Conservation (phyloP, 1,284 basidiomycete species). For the Trichosporon asahii region DNA sequence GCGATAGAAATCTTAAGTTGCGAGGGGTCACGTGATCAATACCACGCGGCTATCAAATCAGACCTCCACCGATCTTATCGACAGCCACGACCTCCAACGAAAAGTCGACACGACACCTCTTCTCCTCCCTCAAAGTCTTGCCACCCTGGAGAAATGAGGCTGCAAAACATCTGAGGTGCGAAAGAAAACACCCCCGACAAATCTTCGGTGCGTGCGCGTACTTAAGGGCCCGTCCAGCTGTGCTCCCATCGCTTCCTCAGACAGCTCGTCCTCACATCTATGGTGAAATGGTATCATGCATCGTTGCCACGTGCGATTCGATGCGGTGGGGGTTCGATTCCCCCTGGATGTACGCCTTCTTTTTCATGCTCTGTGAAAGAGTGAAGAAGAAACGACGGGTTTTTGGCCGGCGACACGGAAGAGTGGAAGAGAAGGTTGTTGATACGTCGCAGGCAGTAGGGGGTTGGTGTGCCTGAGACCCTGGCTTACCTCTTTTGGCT, state of each 20-base stretch:
- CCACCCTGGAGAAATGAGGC: too few relatives aligned
- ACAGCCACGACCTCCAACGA: too few relatives aligned
- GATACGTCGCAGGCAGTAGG: neutral
- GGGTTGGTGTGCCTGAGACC: neutral
- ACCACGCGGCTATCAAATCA: neutral
- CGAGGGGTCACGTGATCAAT: neutral
- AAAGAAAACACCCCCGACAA: too few relatives aligned
- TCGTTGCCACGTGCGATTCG: neutral
- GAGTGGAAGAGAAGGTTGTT: neutral
- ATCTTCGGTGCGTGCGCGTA: too few relatives aligned
- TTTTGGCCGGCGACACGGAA: neutral
- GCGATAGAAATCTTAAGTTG: neutral
- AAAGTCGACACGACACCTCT: neutral
- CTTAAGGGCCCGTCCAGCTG: neutral
- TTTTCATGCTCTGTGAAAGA: neutral
- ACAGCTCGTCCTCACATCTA: neutral
- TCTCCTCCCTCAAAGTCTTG: too few relatives aligned
- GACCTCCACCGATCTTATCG: neutral
- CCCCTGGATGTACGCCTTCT: neutral
- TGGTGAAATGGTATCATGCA: slow-evolving; percentile 5
- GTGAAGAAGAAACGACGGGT: neutral
- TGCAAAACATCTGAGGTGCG: too few relatives aligned
- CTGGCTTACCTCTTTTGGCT: neutral
- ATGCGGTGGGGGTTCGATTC: slow-evolving; percentile 4
- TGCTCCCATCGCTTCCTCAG: neutral